Percentiles rank a stretch among this genome's conserved stretches.
Conservation (phyloP, 1,139 yeast genomes). For the Kodamaea anthophila region DNA sequence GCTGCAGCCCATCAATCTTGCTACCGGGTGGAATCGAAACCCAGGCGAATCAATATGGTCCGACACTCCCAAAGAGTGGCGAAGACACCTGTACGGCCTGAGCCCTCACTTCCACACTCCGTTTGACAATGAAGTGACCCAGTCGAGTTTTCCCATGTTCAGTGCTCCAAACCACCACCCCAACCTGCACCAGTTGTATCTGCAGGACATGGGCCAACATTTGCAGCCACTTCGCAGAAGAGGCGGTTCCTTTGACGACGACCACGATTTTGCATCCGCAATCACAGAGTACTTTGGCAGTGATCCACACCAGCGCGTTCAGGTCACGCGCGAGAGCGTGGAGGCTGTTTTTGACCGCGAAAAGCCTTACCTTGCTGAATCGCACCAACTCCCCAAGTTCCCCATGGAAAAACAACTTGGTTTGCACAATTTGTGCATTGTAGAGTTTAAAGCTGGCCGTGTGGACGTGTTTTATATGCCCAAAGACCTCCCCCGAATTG, state of each 20-base stretch:
- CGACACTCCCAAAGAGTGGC: conserved; percentile 4
- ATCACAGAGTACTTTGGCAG: conserved; percentile 26
- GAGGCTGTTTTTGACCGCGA: conserved; percentile 13
- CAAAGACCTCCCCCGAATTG: conserved; percentile 16
- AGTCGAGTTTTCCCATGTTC: too few relatives aligned
- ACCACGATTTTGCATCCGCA: background rate
- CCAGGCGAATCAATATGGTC: conserved; percentile 9
- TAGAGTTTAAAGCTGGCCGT: conserved; percentile 82
- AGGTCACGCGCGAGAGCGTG: conserved; percentile 19
- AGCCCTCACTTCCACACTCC: too few relatives aligned
- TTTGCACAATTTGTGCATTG: conserved; percentile 47
- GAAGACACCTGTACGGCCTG: conserved; percentile 8
- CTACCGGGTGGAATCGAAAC: conserved; percentile 7
- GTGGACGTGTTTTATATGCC: conserved; percentile 77
- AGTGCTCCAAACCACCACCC: too few relatives aligned
- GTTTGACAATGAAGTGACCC: too few relatives aligned
- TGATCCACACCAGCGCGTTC: conserved; percentile 39
- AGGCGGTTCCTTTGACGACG: too few relatives aligned
- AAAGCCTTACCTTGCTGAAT: conserved; percentile 25
- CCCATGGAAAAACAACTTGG: conserved; percentile 32
- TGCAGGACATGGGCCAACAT: too few relatives aligned
- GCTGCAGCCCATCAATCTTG: conserved; percentile 6
- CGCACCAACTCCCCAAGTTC: conserved; percentile 37
- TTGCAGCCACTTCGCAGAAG: too few relatives aligned
- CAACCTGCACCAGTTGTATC: too few relatives aligned